Evolutionary conservation across 208 protist genomes (phyloP).

Genomic region (Trypanosoma conorhini): DNA sequence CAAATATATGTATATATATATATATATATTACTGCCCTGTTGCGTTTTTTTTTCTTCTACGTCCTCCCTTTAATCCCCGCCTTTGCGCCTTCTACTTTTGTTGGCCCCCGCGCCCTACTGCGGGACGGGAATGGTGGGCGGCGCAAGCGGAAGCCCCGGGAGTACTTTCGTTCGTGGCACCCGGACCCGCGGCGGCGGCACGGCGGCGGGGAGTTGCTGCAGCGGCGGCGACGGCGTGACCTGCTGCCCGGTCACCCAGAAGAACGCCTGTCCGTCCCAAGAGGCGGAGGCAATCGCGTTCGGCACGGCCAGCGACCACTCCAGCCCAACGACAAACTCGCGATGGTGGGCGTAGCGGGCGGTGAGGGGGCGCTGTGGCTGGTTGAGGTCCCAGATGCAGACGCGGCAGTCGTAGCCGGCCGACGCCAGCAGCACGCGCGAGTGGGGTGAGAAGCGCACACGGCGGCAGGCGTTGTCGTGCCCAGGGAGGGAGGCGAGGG

Average conservation of each 20-base stretch:
- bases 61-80: too few species aligned
- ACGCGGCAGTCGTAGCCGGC: slow-evolving; percentile 90
- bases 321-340: slow-evolving; percentile 88
- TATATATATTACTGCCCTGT: not conserved
- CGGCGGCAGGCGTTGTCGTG: slow-evolving; percentile 89
- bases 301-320: slow-evolving; percentile 77
- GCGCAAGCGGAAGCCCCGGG: slow-evolving; percentile 54
- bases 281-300: slow-evolving; percentile 63
- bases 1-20: too few species aligned
- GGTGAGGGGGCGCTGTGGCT: slow-evolving; percentile 74
- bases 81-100: not conserved
- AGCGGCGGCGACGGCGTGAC: slow-evolving; percentile 50
- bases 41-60: slow-evolving; percentile 7
- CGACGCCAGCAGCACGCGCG: slow-evolving; percentile 70
- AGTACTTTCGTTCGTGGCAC: slow-evolving; percentile 58
- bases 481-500: slow-evolving; percentile 74
- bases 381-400: slow-evolving; percentile 85
- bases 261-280: slow-evolving; percentile 79
- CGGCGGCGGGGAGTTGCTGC: slow-evolving; percentile 50
- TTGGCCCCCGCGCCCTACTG: not conserved
- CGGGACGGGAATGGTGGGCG: slow-evolving; percentile 39
- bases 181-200: slow-evolving; percentile 74
- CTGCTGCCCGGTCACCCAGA: slow-evolving; percentile 59
- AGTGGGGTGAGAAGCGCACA: slow-evolving; percentile 82
- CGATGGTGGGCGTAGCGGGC: slow-evolving; percentile 87